Evolutionary conservation across 192 early-diverging fungal species (phyloP), one percentile per base, ranked within the genome.

Genomic region (Coemansia javaensis): DNA sequence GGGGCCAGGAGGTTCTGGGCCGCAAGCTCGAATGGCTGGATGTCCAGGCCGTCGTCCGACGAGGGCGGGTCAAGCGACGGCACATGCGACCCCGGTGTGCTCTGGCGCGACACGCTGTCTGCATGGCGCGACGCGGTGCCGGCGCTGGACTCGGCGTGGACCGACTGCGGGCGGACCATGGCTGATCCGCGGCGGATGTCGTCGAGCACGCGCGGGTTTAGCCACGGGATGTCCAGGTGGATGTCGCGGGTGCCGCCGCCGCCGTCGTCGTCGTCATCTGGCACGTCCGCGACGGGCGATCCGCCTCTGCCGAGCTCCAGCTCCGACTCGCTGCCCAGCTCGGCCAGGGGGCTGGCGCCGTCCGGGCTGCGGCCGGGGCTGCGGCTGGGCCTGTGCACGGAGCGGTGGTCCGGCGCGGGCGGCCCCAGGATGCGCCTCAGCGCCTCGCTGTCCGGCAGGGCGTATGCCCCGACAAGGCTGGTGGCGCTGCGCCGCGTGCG

Each of bases 181-280:
- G 32, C 32, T 16, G 39, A 28, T 13, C 40, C 50, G 18, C 22
- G 56, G 20, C 27, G 52, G 0, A 25, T n/a, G 0, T 36, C 18
- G 4, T 56, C 20, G 3, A 59, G 27, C 7, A 60, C 22, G 13
- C 33, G 21, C 4, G 56, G 57, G 16, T 72, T 59, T 15, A 72
- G 62, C 68, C 68, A 72, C 11, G 68, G 68, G 20, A 72, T 60
- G 14, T 72, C 57, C 15, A 65, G 28, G n/a, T 59, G 25, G 1
- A 72, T 35, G 28, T 65, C 38, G 11, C 49, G 23, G 7, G 30
- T 17, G 1, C 40, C 31, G 7, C 33, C 28, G 12, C 56, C 52
- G 6, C 56, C 40, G 5, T 7, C 37, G 9, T 6, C 17, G 4
- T 39, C 28, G 8, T 6, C 17, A 4, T 39, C 28, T 1, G 28